Evolutionary conservation across 768 basidiomycete genomes (phyloP).

Genomic region (Amanita muscaria): DNA sequence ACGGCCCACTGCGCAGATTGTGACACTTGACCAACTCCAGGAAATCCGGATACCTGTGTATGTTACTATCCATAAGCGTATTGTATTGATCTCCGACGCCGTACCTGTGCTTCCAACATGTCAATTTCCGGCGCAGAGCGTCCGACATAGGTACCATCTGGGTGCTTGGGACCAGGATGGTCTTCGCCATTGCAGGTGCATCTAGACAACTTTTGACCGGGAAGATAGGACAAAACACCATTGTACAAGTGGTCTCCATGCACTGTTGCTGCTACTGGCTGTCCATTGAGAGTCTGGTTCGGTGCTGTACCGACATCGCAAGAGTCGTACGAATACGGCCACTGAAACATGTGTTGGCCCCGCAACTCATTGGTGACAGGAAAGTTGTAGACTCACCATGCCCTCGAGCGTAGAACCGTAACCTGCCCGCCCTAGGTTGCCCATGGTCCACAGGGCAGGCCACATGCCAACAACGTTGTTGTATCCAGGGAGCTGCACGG

Average conservation of each 20-base stretch:
- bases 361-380: constrained; percentile 3
- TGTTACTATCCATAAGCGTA: constrained; percentile 10
- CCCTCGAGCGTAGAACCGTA: constrained; percentile 81
- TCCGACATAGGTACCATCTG: constrained; percentile 68
- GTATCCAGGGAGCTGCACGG: constrained; percentile 51
- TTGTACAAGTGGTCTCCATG: constrained; percentile 41
- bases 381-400: constrained; percentile 33
- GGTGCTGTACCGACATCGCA: constrained; percentile 77
- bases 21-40: constrained; percentile 55
- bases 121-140: constrained; percentile 83
- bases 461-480: constrained; percentile 59
- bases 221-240: constrained; percentile 52
- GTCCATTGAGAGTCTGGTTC: constrained; percentile 65
- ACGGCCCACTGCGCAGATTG: constrained; percentile 77
- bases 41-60: constrained; percentile 34
- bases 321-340: constrained; percentile 72
- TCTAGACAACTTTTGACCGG: constrained; percentile 69
- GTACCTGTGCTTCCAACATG: constrained; percentile 70
- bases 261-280: constrained; percentile 49
- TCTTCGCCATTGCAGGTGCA: constrained; percentile 75
- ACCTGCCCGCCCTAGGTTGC: constrained; percentile 61
- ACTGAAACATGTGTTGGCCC: constrained; percentile 28
- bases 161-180: constrained; percentile 70
- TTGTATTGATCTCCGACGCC: background rate
- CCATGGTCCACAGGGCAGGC: constrained; percentile 77